These are phyloP conservation scores for Lodderomyces pseudojiufengensis DNA, from an alignment of 1,139 yeast species.

Conservation along the genomic window DNA sequence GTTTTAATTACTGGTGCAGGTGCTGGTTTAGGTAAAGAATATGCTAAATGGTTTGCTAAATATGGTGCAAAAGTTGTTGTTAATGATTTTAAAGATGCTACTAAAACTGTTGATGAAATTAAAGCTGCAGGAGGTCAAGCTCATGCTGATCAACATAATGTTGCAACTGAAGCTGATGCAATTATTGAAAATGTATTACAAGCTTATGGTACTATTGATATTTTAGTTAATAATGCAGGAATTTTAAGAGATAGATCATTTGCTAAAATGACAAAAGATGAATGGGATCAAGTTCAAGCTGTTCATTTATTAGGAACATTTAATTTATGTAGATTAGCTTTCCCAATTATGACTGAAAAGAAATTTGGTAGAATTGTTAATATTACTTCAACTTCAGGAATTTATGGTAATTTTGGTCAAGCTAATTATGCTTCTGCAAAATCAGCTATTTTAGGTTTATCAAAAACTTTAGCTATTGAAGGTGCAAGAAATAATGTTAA, in stretches of 20 bases:
- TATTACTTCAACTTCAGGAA: slow-evolving; percentile 93
- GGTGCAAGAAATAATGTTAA: slow-evolving; percentile 76
- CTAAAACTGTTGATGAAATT: slow-evolving; percentile 73
- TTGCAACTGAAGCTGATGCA: slow-evolving; percentile 70
- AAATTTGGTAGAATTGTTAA: slow-evolving; percentile 80
- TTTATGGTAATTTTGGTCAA: slow-evolving; percentile 97
- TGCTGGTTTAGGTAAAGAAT: slow-evolving; percentile 89
- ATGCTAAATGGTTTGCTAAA: slow-evolving; percentile 79
- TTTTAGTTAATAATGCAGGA: slow-evolving; percentile 90
- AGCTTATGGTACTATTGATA: slow-evolving; percentile 80
- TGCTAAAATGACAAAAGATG: slow-evolving; percentile 75
- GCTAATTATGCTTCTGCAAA: slow-evolving; percentile 95
- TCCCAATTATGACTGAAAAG: slow-evolving; percentile 84
- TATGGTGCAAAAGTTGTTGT: slow-evolving; percentile 96
- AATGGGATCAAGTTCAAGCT: slow-evolving; percentile 78
- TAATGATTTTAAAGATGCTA: slow-evolving; percentile 81
- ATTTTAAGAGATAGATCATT: slow-evolving; percentile 89
- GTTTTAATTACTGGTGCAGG: slow-evolving; percentile 96
- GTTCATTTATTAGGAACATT: slow-evolving; percentile 84
- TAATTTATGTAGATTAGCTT: slow-evolving; percentile 82
- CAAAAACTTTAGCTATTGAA: slow-evolving; percentile 84
- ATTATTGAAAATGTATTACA: slow-evolving; percentile 77
- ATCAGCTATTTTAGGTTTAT: slow-evolving; percentile 80
- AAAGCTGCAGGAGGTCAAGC: slow-evolving; percentile 76
- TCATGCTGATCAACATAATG: slow-evolving; percentile 78